phyloP scores from a whole-genome alignment of 2,329 filamentous ascomycete species.

The Nigrospora sphaerica region DNA sequence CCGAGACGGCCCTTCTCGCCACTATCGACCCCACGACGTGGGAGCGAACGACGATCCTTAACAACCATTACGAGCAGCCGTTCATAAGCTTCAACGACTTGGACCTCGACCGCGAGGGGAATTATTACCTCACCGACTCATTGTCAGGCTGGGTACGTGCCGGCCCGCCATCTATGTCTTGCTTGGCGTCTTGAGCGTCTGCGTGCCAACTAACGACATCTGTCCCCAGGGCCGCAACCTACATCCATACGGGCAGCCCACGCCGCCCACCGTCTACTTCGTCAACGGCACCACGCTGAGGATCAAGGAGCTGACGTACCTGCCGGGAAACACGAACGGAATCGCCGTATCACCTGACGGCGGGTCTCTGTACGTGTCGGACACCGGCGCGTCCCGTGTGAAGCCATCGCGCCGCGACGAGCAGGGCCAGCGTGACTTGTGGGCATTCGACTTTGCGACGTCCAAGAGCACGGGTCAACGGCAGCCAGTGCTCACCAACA shows the following conservation, averaged over 20 bases:
- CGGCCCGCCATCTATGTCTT: too few species aligned
- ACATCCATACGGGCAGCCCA: background rate
- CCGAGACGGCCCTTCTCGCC: background rate
- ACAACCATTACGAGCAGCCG: background rate
- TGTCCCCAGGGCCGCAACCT: background rate
- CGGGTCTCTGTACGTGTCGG: background rate
- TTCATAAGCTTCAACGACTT: background rate
- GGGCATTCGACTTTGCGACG: background rate
- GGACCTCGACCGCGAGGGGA: background rate
- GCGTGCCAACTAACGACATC: background rate
- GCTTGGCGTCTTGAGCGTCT: background rate
- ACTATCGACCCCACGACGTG: background rate
- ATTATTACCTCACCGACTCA: background rate
- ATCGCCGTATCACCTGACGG: background rate
- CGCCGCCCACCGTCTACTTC: background rate
- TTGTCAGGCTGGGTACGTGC: background rate
- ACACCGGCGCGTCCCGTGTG: background rate
- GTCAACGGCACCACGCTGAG: background rate
- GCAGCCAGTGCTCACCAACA: background rate
- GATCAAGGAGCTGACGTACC: background rate
- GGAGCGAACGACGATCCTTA: background rate
- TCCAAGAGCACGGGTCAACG: background rate
- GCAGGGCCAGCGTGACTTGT: constrained; percentile 1
- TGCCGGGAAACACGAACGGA: background rate
- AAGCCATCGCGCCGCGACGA: background rate